phyloP scores from a whole-genome alignment of 441 rosid genomes.

The Erysimum pusillum region DNA sequence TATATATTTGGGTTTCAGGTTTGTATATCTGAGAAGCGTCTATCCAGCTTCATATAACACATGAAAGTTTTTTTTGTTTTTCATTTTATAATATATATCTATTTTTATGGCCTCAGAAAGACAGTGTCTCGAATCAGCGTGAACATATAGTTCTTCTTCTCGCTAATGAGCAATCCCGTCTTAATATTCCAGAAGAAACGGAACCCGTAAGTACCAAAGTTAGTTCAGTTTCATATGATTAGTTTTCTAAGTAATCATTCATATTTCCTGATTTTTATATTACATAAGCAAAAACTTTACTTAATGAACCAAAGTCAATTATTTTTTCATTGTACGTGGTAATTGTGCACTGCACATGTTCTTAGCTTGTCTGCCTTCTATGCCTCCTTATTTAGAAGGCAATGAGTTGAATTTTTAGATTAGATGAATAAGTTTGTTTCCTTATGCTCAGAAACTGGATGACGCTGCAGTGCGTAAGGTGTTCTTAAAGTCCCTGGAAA shows the following conservation, averaged over 20 bases:
- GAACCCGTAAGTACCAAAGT: constrained; percentile 73
- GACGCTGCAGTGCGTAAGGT: constrained; percentile 81
- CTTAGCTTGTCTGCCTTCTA: constrained; percentile 4
- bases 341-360: constrained; percentile 25
- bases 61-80: constrained; percentile 1
- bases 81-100: constrained; percentile 28
- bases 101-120: constrained; percentile 70
- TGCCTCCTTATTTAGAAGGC: constrained; percentile 4
- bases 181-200: constrained; percentile 65
- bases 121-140: constrained; percentile 94
- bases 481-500: constrained; percentile 84
- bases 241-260: constrained; percentile 5
- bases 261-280: neutral
- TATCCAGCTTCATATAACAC: constrained; percentile 19
- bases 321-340: constrained; percentile 24
- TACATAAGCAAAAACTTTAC: neutral
- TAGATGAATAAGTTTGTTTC: constrained; percentile 20
- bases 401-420: constrained; percentile 19
- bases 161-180: constrained; percentile 92
- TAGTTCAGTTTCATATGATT: constrained; percentile 27
- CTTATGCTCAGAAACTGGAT: constrained; percentile 71
- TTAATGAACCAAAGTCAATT: constrained; percentile 8
- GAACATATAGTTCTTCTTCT: constrained; percentile 96
- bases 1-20: constrained; percentile 97
- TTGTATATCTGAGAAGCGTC: constrained; percentile 42